A percentile compares a stretch with the other conserved stretches of the same genome.
phyloP scores from a whole-genome alignment of 345 rosid genomes.

The Tarenaya hassleriana region DNA sequence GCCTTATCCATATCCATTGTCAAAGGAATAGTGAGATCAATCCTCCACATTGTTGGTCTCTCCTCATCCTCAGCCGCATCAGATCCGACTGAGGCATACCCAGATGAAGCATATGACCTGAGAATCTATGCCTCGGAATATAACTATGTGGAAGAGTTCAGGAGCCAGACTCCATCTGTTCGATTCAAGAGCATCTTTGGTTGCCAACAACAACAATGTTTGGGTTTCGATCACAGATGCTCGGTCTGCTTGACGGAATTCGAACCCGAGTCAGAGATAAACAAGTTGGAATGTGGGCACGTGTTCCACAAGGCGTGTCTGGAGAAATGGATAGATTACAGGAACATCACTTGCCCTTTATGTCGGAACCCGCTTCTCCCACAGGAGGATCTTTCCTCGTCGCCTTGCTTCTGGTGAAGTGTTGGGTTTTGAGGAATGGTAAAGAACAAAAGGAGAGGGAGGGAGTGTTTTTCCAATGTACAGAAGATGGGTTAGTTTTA shows the following conservation, averaged over 20 bases:
- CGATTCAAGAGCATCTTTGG: constrained; percentile 32
- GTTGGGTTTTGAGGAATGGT: too few relatives aligned
- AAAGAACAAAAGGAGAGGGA: too few relatives aligned
- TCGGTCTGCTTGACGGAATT: constrained; percentile 43
- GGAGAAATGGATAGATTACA: constrained; percentile 54
- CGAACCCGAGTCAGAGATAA: constrained; percentile 42
- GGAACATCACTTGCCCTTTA: constrained; percentile 51
- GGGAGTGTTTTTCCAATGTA: too few relatives aligned
- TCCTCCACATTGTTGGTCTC: constrained; percentile 48
- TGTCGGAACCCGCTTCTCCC: constrained; percentile 46
- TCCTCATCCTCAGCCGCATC: constrained; percentile 22
- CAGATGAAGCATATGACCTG: constrained; percentile 18
- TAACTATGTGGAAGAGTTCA: constrained; percentile 41
- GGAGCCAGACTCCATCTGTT: constrained; percentile 39
- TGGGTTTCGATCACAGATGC: constrained; percentile 40
- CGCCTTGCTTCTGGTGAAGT: constrained; percentile 37
- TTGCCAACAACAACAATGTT: constrained; percentile 30
- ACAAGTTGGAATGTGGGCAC: constrained; percentile 47
- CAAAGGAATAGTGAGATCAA: constrained; percentile 45
- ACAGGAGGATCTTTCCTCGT: constrained; percentile 29
- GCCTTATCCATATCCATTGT: constrained; percentile 55
- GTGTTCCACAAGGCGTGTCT: constrained; percentile 45
- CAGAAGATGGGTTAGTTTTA: too few relatives aligned
- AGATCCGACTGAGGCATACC: constrained; percentile 16
- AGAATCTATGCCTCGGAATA: constrained; percentile 23